Percentiles rank a stretch among this genome's conserved stretches.
These are phyloP conservation scores for Coemansia interrupta DNA, from an alignment of 192 early-diverging fungal genomes.

Conservation along the genomic window DNA sequence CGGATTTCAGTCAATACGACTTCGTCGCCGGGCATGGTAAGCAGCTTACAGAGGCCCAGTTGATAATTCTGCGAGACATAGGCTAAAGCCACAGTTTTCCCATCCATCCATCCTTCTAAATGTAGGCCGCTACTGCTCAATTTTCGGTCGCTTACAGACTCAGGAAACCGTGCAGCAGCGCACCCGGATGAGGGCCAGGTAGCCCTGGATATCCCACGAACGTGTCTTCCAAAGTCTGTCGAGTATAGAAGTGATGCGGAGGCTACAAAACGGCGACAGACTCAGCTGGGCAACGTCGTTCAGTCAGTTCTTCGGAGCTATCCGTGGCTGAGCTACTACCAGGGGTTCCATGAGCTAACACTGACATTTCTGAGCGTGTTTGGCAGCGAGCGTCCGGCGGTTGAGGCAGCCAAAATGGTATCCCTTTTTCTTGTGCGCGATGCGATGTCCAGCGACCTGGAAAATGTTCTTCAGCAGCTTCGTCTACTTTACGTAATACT, in stretches of 20 bases:
- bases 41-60: background rate
- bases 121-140: constrained; percentile 44
- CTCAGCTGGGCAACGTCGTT: constrained; percentile 53
- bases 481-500: constrained; percentile 36
- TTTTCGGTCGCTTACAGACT: constrained; percentile 34
- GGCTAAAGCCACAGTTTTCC: background rate
- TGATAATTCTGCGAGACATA: constrained; percentile 12
- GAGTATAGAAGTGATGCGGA: constrained; percentile 24
- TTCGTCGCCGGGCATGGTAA: constrained; percentile 43
- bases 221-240: constrained; percentile 19
- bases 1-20: constrained; percentile 32
- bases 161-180: constrained; percentile 5
- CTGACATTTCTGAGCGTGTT: constrained; percentile 56
- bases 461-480: constrained; percentile 36
- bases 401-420: constrained; percentile 54
- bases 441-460: constrained; percentile 42
- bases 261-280: constrained; percentile 49
- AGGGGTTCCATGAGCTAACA: constrained; percentile 56
- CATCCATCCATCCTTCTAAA: background rate
- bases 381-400: constrained; percentile 53
- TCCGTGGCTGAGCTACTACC: constrained; percentile 68
- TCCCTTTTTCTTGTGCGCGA: constrained; percentile 57
- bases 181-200: constrained; percentile 45
- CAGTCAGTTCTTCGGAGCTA: constrained; percentile 53
- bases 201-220: constrained; percentile 37